Conservation (phyloP, 257 asterid species). For the Nemophila menziesii region DNA sequence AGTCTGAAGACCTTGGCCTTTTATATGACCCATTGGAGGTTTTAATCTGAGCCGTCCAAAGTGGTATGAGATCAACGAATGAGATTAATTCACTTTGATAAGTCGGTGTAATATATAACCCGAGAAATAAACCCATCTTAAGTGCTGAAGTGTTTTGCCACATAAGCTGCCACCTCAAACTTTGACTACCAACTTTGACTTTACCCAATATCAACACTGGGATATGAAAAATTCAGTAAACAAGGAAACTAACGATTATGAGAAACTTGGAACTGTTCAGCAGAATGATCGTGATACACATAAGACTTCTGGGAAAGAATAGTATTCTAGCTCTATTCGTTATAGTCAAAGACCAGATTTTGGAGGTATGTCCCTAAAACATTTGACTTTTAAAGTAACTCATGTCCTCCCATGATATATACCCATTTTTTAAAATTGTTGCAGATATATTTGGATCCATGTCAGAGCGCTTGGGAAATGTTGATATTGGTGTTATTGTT, state of each 20-base stretch:
- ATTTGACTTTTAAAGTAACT: not conserved
- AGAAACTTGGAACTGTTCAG: constrained; percentile 9
- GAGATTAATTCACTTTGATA: no score
- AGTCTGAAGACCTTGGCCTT: no score
- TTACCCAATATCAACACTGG: no score
- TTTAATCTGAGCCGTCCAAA: no score
- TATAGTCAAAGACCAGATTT: constrained; percentile 74
- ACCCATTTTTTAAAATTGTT: constrained; percentile 2
- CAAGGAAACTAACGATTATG: constrained; percentile 9
- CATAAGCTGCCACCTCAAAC: no score
- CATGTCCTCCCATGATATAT: not conserved
- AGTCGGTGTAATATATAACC: no score
- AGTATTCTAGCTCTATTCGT: constrained; percentile 17
- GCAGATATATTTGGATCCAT: constrained; percentile 44
- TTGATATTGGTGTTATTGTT: constrained; percentile 58
- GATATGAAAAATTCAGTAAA: constrained; percentile 24
- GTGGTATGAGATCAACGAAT: no score
- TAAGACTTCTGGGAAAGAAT: constrained; percentile 19
- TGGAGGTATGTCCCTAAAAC: constrained; percentile 31
- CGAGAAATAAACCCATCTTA: no score
- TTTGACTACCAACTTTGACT: no score
- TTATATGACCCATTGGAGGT: no score
- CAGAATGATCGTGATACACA: constrained; percentile 9
- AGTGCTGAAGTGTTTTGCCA: no score
- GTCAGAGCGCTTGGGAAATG: constrained; percentile 48